Evolutionary conservation across 2,329 filamentous ascomycete genomes (phyloP).

Genomic region (Phialophora verrucosa): DNA sequence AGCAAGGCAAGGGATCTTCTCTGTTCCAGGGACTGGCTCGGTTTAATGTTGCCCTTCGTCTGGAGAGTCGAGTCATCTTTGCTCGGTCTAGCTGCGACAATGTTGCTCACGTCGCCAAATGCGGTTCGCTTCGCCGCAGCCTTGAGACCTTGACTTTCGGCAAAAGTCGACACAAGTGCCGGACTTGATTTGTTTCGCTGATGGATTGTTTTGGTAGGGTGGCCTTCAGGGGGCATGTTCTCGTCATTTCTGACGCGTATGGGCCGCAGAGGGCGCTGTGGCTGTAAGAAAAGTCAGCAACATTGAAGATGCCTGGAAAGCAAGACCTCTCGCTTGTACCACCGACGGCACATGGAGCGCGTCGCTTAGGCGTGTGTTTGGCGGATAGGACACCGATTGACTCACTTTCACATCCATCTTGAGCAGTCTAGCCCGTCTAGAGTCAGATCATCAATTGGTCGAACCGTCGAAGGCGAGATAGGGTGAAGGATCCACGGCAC

Average conservation of each 20-base stretch:
- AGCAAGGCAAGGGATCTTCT: constrained; percentile 56
- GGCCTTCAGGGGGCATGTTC: constrained; percentile 62
- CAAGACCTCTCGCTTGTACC: background rate
- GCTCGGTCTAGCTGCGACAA: constrained; percentile 48
- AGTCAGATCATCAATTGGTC: background rate
- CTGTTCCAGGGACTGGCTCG: constrained; percentile 42
- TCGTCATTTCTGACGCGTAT: constrained; percentile 71
- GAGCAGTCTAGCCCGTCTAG: constrained; percentile 17
- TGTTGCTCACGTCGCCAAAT: constrained; percentile 84
- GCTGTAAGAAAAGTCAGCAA: constrained; percentile 56
- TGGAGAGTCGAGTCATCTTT: constrained; percentile 64
- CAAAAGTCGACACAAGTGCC: constrained; percentile 60
- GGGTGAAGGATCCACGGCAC: constrained; percentile 14
- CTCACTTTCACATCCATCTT: constrained; percentile 58
- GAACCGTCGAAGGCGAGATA: background rate
- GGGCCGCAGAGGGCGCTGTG: constrained; percentile 67
- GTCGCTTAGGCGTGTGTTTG: background rate
- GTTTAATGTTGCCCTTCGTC: constrained; percentile 54
- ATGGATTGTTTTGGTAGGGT: constrained; percentile 66
- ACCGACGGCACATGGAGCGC: background rate
- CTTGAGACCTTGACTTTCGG: constrained; percentile 64
- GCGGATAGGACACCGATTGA: constrained; percentile 23
- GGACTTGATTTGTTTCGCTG: constrained; percentile 80
- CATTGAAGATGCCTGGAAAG: constrained; percentile 23
- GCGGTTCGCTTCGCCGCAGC: constrained; percentile 74